Percentiles rank a stretch among this genome's conserved stretches.
Conservation (phyloP, 495 filamentous ascomycete genomes). For the Diplogelasinospora grovesii region DNA sequence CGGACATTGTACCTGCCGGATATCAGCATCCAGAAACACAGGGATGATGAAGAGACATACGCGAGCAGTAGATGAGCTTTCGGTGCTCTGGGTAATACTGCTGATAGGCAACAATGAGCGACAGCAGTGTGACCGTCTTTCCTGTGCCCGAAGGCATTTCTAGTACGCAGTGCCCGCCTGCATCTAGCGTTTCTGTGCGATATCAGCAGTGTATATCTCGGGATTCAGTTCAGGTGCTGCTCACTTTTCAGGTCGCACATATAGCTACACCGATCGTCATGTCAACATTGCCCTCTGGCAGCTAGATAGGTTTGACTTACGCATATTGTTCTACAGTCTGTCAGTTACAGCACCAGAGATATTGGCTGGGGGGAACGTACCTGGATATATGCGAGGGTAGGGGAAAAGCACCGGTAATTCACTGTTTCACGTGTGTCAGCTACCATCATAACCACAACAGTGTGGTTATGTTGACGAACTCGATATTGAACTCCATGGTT, state of each 20-base stretch:
- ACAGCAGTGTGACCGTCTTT: slow-evolving; percentile 93
- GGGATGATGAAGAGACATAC: slow-evolving; percentile 42
- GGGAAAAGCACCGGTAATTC: slow-evolving; percentile 93
- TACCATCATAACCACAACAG: neutral
- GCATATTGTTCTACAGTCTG: slow-evolving; percentile 74
- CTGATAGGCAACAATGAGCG: slow-evolving; percentile 94
- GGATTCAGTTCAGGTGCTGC: neutral
- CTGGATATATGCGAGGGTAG: slow-evolving; percentile 94
- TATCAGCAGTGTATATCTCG: slow-evolving; percentile 1
- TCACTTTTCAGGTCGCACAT: slow-evolving; percentile 95
- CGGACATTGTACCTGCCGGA: slow-evolving; percentile 66
- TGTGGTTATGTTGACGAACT: slow-evolving; percentile 27
- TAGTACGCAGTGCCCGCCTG: slow-evolving; percentile 90
- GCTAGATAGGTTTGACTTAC: slow-evolving; percentile 31
- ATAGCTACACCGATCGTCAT: slow-evolving; percentile 47
- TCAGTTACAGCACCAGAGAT: slow-evolving; percentile 5
- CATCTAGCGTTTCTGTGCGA: slow-evolving; percentile 86
- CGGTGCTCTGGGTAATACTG: slow-evolving; percentile 82
- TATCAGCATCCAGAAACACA: too few relatives aligned
- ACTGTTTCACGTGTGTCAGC: slow-evolving; percentile 35
- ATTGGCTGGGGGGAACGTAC: slow-evolving; percentile 27
- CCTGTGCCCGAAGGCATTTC: slow-evolving; percentile 99
- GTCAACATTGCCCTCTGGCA: neutral
- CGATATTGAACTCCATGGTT: slow-evolving; percentile 93
- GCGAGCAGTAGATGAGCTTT: slow-evolving; percentile 98